Conservation (phyloP, 768 basidiomycete species). For the Auricularia auricula-judae region DNA sequence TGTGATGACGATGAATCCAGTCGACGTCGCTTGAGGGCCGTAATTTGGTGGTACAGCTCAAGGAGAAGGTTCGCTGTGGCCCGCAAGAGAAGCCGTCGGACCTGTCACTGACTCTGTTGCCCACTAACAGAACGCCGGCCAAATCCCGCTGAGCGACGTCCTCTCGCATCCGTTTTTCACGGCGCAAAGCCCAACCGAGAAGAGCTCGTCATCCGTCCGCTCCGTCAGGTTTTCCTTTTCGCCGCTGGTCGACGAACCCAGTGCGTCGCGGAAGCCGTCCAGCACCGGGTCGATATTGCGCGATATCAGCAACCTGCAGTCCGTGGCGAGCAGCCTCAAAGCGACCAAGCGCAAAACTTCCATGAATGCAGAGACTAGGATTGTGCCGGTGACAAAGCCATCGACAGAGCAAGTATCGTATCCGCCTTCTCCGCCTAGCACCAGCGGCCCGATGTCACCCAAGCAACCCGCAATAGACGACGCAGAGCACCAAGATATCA, state of each 20-base stretch:
- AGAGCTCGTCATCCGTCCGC: neutral
- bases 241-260: neutral
- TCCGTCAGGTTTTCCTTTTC: neutral
- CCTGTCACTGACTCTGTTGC: neutral
- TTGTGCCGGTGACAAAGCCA: neutral
- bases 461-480: neutral
- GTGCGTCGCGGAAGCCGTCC: neutral
- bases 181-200: neutral
- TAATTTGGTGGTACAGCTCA: too few relatives aligned
- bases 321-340: neutral
- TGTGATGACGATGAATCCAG: neutral
- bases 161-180: slow-evolving; percentile 24
- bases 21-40: neutral
- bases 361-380: neutral
- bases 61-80: too few relatives aligned
- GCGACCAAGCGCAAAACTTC: neutral
- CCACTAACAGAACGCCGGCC: slow-evolving; percentile 10
- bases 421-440: neutral
- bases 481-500: neutral
- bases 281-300: neutral
- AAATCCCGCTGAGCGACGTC: slow-evolving; percentile 17
- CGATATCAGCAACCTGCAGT: neutral
- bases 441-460: neutral
- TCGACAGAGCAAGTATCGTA: neutral
- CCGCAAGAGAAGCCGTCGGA: too few relatives aligned